These are phyloP conservation scores for Aspergillus novofumigatus DNA, from an alignment of 2,329 filamentous ascomycete genomes.

Conservation along the genomic window DNA sequence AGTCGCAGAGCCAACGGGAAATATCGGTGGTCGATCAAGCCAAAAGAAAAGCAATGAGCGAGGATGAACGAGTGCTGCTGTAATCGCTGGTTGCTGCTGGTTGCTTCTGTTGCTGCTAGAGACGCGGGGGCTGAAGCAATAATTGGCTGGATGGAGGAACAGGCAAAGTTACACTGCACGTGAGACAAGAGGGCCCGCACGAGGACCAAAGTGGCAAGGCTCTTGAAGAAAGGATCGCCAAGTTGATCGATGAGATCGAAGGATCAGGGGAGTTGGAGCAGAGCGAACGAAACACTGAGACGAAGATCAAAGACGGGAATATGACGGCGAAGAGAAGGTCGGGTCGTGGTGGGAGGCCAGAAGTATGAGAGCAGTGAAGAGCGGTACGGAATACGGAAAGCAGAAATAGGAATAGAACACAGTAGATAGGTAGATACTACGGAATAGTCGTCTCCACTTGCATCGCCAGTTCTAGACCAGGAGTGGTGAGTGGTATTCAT, in stretches of 20 bases:
- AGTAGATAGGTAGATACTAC: background rate
- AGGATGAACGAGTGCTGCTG: background rate
- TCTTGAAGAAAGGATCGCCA: background rate
- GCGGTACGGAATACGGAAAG: background rate
- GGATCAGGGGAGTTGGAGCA: background rate
- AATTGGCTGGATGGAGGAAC: constrained; percentile 12
- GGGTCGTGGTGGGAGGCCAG: too few species aligned
- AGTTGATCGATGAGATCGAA: background rate
- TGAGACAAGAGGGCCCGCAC: background rate
- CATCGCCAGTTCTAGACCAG: background rate
- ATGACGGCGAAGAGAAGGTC: too few species aligned
- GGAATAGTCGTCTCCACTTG: background rate
- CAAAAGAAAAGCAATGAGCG: constrained; percentile 13
- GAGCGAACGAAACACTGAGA: background rate
- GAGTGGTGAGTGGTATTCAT: too few species aligned
- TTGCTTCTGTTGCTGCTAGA: constrained; percentile 3
- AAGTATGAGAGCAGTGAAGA: too few species aligned
- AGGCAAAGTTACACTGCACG: constrained; percentile 1
- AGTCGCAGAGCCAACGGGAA: constrained; percentile 2
- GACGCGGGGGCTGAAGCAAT: constrained; percentile 9
- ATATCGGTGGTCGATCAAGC: background rate
- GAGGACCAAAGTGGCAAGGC: background rate
- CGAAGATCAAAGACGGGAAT: background rate
- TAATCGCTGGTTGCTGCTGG: background rate
- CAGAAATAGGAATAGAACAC: background rate